These are phyloP conservation scores for Pythium brachiatum DNA, from an alignment of 352 stramenopile species.

Conservation along the genomic window DNA sequence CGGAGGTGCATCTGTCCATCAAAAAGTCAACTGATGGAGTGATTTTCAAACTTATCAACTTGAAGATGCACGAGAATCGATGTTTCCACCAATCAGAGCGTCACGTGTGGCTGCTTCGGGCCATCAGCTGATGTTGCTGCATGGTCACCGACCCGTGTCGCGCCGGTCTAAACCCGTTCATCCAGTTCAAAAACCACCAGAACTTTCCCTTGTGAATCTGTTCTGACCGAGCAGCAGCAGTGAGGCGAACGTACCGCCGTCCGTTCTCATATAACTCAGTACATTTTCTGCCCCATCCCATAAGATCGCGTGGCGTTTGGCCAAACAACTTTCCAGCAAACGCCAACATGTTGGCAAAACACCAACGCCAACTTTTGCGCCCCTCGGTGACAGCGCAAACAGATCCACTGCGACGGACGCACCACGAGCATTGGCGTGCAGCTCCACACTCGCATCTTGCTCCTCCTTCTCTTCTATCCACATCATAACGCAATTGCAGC, in stretches of 20 bases:
- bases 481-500: constrained; percentile 5
- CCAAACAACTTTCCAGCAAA: constrained; percentile 21
- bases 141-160: background rate
- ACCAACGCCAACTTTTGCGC: constrained; percentile 7
- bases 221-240: background rate
- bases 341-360: constrained; percentile 1
- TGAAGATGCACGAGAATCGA: background rate
- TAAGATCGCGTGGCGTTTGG: constrained; percentile 30
- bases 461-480: background rate
- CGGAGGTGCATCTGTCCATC: too few relatives aligned
- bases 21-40: too few relatives aligned
- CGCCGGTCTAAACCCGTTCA: constrained; percentile 1
- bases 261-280: constrained; percentile 6
- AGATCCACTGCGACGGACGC: background rate
- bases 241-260: background rate
- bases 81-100: background rate
- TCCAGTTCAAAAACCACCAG: constrained; percentile 10
- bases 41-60: background rate
- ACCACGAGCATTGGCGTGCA: background rate
- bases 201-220: constrained; percentile 16
- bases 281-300: constrained; percentile 4
- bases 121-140: background rate
- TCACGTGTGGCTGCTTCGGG: background rate
- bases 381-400: constrained; percentile 12
- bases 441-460: background rate